Evolutionary conservation across 2,329 filamentous ascomycete genomes (phyloP).

Genomic region (Diaporthe aspalathi): DNA sequence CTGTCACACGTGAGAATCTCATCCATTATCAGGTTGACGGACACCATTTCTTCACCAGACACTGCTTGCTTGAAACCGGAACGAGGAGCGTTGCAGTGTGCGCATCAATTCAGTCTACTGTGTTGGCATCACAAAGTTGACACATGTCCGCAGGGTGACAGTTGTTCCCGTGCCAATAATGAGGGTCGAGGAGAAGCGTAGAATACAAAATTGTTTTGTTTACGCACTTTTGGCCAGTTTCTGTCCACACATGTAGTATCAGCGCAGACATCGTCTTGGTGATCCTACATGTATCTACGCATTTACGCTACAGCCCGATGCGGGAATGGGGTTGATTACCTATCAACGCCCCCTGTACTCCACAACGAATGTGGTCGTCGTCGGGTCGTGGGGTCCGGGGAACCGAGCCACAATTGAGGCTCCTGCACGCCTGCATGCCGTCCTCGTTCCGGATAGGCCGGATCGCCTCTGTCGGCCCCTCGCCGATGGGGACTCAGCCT

Average conservation of each 20-base stretch:
- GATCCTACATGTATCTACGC: not conserved
- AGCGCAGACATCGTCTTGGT: not conserved
- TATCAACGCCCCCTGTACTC: not conserved
- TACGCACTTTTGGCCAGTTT: no score
- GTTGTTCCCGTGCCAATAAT: no score
- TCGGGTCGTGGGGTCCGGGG: not conserved
- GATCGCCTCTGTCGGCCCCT: constrained; percentile 19
- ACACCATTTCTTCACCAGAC: no score
- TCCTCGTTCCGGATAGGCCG: constrained; percentile 24
- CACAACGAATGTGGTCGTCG: not conserved
- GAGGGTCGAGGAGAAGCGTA: no score
- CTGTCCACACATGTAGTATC: not conserved
- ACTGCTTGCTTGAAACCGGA: no score
- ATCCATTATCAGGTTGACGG: no score
- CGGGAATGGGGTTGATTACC: not conserved
- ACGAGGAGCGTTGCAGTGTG: no score
- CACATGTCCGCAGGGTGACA: no score
- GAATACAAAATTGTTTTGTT: no score
- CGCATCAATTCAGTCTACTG: no score
- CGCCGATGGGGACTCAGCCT: not conserved
- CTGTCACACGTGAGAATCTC: no score
- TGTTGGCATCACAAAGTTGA: no score
- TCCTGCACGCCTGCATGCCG: constrained; percentile 11
- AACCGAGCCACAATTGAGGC: constrained; percentile 34
- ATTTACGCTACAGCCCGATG: not conserved